Base-by-base conservation (phyloP, 2,329 filamentous ascomycete species). In the Fusarium lateritium region DNA sequence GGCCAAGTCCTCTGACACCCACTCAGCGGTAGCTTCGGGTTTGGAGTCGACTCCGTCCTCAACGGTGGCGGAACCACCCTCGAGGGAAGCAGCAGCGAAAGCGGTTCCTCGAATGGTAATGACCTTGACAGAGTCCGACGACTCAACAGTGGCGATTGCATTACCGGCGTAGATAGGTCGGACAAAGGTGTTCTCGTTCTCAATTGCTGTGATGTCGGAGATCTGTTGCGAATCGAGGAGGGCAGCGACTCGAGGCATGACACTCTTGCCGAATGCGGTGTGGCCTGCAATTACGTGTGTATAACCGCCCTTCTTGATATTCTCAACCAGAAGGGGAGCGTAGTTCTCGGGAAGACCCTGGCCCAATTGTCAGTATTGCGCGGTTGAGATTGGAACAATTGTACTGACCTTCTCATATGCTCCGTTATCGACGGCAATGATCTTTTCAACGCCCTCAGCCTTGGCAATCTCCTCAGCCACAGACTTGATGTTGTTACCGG, bases 141-240 rank as follows among this genome's bases (percentile, higher is more conserved):
- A 97, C 81, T 98, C 93, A 62, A 99, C 94, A 11, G 96, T 99
- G 36, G 97, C 89, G 76, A 99, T 97, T 47, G 95, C 96, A 78
- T 99, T 99, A 56, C 96, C 96, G 60, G 96, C 96, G 80, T 99
- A 99, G 77, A 99, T 98, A 28, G 96, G 95, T 59, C 96, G 92
- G 56, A 98, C 92, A 76, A 99, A 99, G 14, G 94, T 98, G 79
- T 95, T 94, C 80, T 97, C 94, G 80, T 89, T 89, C 81, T 98
- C 90, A 77, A 99, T 92, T 2, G 82, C 86, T 19, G 90, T 98
- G 72, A 98, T 92, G 79, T 99, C 96, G 44, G 94, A 97, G 65
- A 99, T 90, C 78, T 97, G 94, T 82, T 98, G 94, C 36, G 91
- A 89, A 79, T 99, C 96, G 62, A 99, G 86, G 57, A 99, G 84